phyloP scores from a whole-genome alignment of 2,329 filamentous ascomycete genomes.

The Phialophora macrospora region DNA sequence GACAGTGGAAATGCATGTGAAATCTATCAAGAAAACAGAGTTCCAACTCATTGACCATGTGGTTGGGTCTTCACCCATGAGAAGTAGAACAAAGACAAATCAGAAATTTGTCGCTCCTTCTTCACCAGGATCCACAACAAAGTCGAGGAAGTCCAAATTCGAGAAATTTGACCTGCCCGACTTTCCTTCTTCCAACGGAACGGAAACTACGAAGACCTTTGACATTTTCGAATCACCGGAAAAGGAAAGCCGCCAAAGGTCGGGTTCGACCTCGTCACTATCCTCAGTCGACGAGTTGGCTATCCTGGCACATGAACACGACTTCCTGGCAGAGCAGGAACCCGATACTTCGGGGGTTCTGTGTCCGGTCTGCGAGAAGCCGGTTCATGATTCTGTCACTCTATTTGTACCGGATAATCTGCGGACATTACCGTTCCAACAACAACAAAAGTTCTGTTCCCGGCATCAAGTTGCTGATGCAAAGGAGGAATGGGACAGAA shows the following conservation, averaged over 20 bases:
- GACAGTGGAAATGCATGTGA: slow-evolving; percentile 10
- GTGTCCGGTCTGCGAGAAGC: slow-evolving; percentile 26
- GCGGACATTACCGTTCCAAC: slow-evolving; percentile 30
- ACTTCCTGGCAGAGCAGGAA: slow-evolving; percentile 13
- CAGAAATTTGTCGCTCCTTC: slow-evolving; percentile 16
- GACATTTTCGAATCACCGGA: slow-evolving; percentile 8
- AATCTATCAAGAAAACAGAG: slow-evolving; percentile 7
- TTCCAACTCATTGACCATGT: slow-evolving; percentile 19
- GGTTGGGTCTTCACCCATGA: background rate
- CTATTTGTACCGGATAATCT: slow-evolving; percentile 32
- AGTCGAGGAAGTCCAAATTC: slow-evolving; percentile 11
- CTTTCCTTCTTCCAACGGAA: slow-evolving; percentile 26
- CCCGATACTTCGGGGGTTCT: slow-evolving; percentile 1
- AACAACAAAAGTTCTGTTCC: slow-evolving; percentile 37
- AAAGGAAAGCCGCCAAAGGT: slow-evolving; percentile 13
- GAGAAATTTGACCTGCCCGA: slow-evolving; percentile 27
- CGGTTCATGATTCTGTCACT: slow-evolving; percentile 13
- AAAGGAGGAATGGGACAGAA: slow-evolving; percentile 51
- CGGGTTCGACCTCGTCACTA: slow-evolving; percentile 33
- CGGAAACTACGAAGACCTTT: slow-evolving; percentile 21
- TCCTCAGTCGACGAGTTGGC: slow-evolving; percentile 34
- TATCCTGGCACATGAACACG: slow-evolving; percentile 28
- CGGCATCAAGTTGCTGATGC: slow-evolving; percentile 35
- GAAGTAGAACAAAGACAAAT: background rate
- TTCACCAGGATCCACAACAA: slow-evolving; percentile 10